These are phyloP conservation scores for Claviceps humidiphila DNA, from an alignment of 2,329 filamentous ascomycete species.

Conservation along the genomic window DNA sequence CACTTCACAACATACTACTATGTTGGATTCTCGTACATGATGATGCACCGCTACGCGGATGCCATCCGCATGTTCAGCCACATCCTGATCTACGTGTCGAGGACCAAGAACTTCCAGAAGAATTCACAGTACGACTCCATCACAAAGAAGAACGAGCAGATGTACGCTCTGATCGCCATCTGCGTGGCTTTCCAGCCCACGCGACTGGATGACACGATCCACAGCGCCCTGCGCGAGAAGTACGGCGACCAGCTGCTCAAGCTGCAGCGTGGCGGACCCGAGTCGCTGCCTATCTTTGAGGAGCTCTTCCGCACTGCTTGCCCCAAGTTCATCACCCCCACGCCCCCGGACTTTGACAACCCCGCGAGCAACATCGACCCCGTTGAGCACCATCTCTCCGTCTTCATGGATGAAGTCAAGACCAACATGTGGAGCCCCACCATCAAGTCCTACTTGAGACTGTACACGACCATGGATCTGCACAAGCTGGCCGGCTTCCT, in stretches of 20 bases:
- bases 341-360: constrained; percentile 95
- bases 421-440: constrained; percentile 97
- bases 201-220: constrained; percentile 94
- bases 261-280: constrained; percentile 90
- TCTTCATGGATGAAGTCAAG: constrained; percentile 99
- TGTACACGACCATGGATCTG: constrained; percentile 99
- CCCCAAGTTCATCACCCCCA: constrained; percentile 98
- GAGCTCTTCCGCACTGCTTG: constrained; percentile 96
- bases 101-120: constrained; percentile 99
- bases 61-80: constrained; percentile 99
- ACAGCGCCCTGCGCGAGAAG: constrained; percentile 95
- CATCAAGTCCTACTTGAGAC: constrained; percentile 94
- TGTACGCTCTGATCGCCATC: constrained; percentile 98
- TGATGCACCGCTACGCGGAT: constrained; percentile 99
- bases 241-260: constrained; percentile 96
- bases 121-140: constrained; percentile 96
- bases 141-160: constrained; percentile 99
- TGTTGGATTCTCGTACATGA: constrained; percentile 99
- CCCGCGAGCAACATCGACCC: constrained; percentile 92
- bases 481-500: constrained; percentile 97
- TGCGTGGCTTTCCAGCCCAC: constrained; percentile 97
- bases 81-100: constrained; percentile 95
- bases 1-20: constrained; percentile 99
- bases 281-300: constrained; percentile 92
- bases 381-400: constrained; percentile 86